Conservation (phyloP, 2,329 filamentous ascomycete genomes). For the Penicillium sp. region DNA sequence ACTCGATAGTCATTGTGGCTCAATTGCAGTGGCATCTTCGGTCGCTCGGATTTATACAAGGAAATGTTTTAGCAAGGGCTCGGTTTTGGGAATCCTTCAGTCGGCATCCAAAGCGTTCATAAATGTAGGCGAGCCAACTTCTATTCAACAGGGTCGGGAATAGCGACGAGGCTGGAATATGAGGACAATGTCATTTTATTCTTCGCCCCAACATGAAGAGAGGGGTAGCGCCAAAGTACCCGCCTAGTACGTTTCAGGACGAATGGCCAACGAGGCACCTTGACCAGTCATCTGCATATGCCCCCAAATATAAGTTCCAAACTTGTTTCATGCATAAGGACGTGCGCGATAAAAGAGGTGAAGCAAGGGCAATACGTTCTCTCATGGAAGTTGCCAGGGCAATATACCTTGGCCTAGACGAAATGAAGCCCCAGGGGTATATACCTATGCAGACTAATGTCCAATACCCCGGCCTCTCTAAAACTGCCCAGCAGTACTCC, state of each 20-base stretch:
- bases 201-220: not conserved
- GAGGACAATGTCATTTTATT: not conserved
- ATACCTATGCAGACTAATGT: too few species aligned
- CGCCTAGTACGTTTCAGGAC: not conserved
- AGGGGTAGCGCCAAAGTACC: not conserved
- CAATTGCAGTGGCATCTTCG: not conserved
- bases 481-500: not conserved
- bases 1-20: slow-evolving; percentile 12
- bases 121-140: not conserved
- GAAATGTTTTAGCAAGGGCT: not conserved
- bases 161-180: not conserved
- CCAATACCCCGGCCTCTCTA: too few species aligned
- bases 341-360: too few species aligned
- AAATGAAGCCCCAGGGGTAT: too few species aligned
- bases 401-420: too few species aligned
- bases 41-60: not conserved
- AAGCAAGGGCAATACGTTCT: too few species aligned
- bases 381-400: too few species aligned
- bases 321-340: too few species aligned
- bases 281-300: too few species aligned
- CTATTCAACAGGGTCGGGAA: not conserved
- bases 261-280: too few species aligned
- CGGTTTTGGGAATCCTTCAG: not conserved
- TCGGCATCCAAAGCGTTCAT: not conserved
- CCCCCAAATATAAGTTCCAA: too few species aligned